A percentile compares a stretch with the other conserved stretches of the same genome.
Evolutionary conservation across 176 grass and related monocot species (phyloP).

Genomic region (Triticum turgidum): DNA sequence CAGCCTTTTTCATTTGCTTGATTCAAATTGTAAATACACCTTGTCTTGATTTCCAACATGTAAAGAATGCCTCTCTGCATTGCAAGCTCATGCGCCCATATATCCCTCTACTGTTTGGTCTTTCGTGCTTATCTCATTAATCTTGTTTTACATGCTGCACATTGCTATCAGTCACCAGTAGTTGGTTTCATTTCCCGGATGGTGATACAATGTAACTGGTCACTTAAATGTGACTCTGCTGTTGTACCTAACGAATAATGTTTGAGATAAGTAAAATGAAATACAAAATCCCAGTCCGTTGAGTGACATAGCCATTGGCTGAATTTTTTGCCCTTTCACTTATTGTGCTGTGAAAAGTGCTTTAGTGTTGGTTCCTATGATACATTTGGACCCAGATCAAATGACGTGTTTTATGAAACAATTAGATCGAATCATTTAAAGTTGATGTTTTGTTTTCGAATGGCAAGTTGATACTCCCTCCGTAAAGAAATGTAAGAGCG

Average conservation of each 20-base stretch:
- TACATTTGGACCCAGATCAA: background rate
- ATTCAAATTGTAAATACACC: background rate
- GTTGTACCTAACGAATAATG: background rate
- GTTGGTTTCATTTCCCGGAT: background rate
- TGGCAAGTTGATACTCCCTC: background rate
- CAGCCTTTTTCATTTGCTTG: background rate
- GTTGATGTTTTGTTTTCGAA: background rate
- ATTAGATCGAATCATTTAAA: background rate
- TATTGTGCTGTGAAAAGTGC: background rate
- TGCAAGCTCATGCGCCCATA: slow-evolving; percentile 50
- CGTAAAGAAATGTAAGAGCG: no score
- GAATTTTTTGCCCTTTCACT: slow-evolving; percentile 2
- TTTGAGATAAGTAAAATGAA: background rate
- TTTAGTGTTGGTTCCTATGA: background rate
- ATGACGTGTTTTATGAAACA: background rate
- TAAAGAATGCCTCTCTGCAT: slow-evolving; percentile 32
- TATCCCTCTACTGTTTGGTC: background rate
- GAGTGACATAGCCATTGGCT: background rate
- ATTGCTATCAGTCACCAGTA: background rate
- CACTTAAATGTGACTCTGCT: background rate
- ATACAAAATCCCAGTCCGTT: background rate
- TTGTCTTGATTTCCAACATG: background rate
- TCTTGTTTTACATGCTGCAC: slow-evolving; percentile 11
- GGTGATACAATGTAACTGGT: background rate
- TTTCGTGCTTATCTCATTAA: background rate